These are phyloP conservation scores for Silene coronaria DNA, from an alignment of 179 eudicot genomes.

Conservation along the genomic window DNA sequence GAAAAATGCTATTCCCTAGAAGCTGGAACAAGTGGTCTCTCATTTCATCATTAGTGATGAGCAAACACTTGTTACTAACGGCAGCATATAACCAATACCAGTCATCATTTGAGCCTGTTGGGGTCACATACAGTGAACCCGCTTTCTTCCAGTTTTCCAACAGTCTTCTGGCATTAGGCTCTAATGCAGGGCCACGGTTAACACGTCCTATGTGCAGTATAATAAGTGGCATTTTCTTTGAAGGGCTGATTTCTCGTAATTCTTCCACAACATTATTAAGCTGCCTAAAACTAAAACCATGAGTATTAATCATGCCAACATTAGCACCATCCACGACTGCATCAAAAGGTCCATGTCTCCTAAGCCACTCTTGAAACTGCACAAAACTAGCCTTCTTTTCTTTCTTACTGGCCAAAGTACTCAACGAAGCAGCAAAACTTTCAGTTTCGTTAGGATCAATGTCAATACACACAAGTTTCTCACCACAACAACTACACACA, in stretches of 20 bases:
- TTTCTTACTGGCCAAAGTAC: conserved; percentile 53
- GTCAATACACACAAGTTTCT: conserved; percentile 81
- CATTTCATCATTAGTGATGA: conserved; percentile 52
- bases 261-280: conserved; percentile 52
- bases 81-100: conserved; percentile 69
- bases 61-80: conserved; percentile 39
- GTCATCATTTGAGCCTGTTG: conserved; percentile 83
- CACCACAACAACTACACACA: conserved; percentile 60
- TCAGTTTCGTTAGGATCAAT: conserved; percentile 89
- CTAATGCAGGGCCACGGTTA: conserved; percentile 55
- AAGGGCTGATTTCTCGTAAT: conserved; percentile 49
- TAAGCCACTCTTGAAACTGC: conserved; percentile 85
- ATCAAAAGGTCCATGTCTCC: conserved; percentile 80
- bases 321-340: conserved; percentile 93
- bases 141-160: conserved; percentile 56
- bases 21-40: conserved; percentile 52
- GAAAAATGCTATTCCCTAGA: conserved; percentile 44
- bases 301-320: conserved; percentile 48
- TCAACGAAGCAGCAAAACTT: conserved; percentile 55
- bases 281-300: conserved; percentile 51
- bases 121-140: conserved; percentile 71
- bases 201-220: conserved; percentile 66
- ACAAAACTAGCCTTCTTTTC: conserved; percentile 52
- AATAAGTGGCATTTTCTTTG: conserved; percentile 71
- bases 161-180: conserved; percentile 49